Conservation (phyloP, 2,329 filamentous ascomycete species). For the Neoarthrinium moseri region DNA sequence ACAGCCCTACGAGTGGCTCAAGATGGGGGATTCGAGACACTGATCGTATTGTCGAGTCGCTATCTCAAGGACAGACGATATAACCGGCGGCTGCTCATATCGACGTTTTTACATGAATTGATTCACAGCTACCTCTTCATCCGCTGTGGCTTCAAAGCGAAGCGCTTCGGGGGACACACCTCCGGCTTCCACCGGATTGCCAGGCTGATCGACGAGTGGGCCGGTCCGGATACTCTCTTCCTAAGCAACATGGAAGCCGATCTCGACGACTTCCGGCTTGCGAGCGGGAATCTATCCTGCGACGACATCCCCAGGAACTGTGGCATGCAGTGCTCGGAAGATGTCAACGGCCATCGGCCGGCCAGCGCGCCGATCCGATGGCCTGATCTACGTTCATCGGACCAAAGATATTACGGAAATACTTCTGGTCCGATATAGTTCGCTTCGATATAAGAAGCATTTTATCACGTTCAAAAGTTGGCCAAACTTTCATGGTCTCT, state of each 20-base stretch:
- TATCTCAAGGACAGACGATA: slow-evolving; percentile 56
- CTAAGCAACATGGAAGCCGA: slow-evolving; percentile 62
- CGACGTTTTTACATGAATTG: slow-evolving; percentile 65
- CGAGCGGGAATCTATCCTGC: neutral
- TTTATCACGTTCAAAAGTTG: neutral
- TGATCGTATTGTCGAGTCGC: slow-evolving; percentile 59
- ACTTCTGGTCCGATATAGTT: neutral
- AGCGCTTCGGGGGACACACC: slow-evolving; percentile 58
- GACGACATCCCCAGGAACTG: neutral
- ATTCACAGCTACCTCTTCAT: slow-evolving; percentile 68
- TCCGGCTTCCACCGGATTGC: slow-evolving; percentile 59
- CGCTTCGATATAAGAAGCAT: neutral
- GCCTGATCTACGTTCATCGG: slow-evolving; percentile 2
- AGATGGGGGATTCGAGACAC: slow-evolving; percentile 56
- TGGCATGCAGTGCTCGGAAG: slow-evolving; percentile 2
- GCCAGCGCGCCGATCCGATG: neutral
- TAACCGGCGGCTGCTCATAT: slow-evolving; percentile 60
- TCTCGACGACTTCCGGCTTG: slow-evolving; percentile 47
- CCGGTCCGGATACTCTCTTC: slow-evolving; percentile 51
- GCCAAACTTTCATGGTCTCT: neutral
- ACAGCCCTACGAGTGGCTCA: slow-evolving; percentile 54
- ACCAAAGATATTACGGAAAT: slow-evolving; percentile 1
- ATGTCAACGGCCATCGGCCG: neutral
- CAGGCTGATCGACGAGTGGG: slow-evolving; percentile 60
- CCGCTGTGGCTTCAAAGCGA: slow-evolving; percentile 56